Evolutionary conservation across 208 protist genomes (phyloP).

Genomic region (Leishmania tropica): DNA sequence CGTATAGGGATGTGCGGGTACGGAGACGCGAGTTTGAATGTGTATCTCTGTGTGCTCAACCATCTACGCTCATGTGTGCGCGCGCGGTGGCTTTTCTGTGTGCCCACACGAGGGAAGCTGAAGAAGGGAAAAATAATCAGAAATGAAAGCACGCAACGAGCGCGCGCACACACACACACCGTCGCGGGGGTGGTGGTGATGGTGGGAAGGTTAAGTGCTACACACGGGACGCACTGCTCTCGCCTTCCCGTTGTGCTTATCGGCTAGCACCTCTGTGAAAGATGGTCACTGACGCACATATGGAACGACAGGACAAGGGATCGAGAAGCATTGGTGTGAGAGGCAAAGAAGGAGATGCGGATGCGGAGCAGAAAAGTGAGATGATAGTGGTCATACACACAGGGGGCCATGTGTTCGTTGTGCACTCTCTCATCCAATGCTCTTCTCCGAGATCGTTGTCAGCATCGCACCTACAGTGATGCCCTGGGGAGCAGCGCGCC

Average conservation of each 20-base stretch:
- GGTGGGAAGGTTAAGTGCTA: background rate
- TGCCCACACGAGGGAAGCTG: background rate
- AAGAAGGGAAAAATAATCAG: background rate
- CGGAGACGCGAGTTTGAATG: background rate
- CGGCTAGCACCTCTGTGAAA: background rate
- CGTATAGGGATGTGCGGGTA: background rate
- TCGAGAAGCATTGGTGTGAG: constrained; percentile 2
- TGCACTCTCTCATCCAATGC: background rate
- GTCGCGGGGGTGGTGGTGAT: background rate
- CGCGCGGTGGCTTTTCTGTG: background rate
- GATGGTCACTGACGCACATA: background rate
- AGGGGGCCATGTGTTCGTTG: background rate
- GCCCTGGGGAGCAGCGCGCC: background rate
- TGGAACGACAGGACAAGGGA: constrained; percentile 3
- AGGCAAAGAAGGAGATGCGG: background rate
- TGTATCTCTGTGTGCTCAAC: background rate
- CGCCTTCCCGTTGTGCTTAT: background rate
- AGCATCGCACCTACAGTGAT: background rate
- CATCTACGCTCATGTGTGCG: background rate
- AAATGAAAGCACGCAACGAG: background rate
- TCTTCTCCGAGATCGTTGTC: background rate
- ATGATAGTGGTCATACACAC: background rate
- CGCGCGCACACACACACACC: constrained; percentile 6
- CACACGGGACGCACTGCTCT: background rate
- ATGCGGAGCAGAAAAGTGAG: background rate